A percentile compares a stretch with the other conserved stretches of the same genome.
Evolutionary conservation across 2,329 filamentous ascomycete species (phyloP).

Genomic region (Sporothrix euskadiensis): DNA sequence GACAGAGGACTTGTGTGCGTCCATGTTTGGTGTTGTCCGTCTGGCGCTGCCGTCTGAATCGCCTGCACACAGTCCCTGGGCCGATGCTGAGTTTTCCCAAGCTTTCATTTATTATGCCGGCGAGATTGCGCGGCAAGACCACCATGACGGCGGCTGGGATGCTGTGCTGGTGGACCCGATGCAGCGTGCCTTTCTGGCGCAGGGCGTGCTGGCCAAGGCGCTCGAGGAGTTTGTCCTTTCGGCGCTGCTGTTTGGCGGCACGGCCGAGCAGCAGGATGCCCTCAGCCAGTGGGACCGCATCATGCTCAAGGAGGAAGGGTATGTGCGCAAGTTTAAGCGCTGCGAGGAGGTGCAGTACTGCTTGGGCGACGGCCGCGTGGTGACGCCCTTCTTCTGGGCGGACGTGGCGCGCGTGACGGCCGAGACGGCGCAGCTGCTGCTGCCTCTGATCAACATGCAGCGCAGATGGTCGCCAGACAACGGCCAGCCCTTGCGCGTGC

Average conservation of each 20-base stretch:
- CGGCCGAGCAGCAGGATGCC: constrained; percentile 33
- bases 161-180: constrained; percentile 37
- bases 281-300: constrained; percentile 39
- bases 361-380: constrained; percentile 31
- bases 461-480: constrained; percentile 19
- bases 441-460: constrained; percentile 42
- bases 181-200: constrained; percentile 41
- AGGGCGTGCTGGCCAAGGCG: constrained; percentile 43
- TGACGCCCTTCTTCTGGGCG: constrained; percentile 43
- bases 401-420: constrained; percentile 42
- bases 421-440: constrained; percentile 40
- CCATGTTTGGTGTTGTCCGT: constrained; percentile 37
- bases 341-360: constrained; percentile 37
- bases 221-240: constrained; percentile 45
- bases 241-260: constrained; percentile 45
- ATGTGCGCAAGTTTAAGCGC: constrained; percentile 41
- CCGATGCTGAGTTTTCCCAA: constrained; percentile 34
- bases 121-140: constrained; percentile 42
- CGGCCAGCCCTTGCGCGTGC: background rate
- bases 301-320: constrained; percentile 43
- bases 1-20: constrained; percentile 34
- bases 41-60: constrained; percentile 6
- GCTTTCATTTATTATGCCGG: constrained; percentile 42
- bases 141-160: constrained; percentile 41
- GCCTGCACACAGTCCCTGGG: constrained; percentile 31